Percentiles rank a stretch among this genome's conserved stretches.
Conservation (phyloP, 192 early-diverging fungal genomes). For the Podila verticillata region DNA sequence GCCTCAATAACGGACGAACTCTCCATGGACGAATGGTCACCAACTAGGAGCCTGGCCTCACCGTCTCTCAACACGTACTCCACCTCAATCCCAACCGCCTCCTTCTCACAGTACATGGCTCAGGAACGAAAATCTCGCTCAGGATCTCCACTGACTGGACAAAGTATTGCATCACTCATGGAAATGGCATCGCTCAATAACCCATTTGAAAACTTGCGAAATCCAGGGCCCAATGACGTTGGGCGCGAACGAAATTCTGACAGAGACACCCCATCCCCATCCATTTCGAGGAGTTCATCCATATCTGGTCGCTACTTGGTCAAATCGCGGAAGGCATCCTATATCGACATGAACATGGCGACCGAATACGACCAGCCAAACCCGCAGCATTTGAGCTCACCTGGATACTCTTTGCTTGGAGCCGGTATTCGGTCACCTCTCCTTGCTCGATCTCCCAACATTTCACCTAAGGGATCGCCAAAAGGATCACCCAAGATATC, state of each 20-base stretch:
- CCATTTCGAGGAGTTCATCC: conserved; percentile 43
- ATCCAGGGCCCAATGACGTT: conserved; percentile 35
- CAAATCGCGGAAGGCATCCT: conserved; percentile 47
- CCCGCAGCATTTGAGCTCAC: conserved; percentile 10
- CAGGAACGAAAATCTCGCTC: conserved; percentile 34
- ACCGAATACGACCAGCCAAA: conserved; percentile 25
- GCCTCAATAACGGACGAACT: conserved; percentile 49
- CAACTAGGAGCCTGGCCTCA: conserved; percentile 23
- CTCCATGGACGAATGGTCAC: conserved; percentile 43
- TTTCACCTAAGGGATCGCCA: conserved; percentile 42
- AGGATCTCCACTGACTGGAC: conserved; percentile 36
- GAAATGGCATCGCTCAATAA: conserved; percentile 36
- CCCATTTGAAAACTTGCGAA: conserved; percentile 44
- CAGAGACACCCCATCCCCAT: conserved; percentile 44
- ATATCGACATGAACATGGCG: conserved; percentile 41
- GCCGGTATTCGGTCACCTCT: conserved; percentile 33
- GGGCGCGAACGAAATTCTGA: conserved; percentile 38
- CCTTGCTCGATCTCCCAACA: conserved; percentile 44
- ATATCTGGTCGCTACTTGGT: conserved; percentile 46
- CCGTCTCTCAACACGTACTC: conserved; percentile 50
- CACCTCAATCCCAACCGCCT: conserved; percentile 50
- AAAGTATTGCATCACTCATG: conserved; percentile 48
- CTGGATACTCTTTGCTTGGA: conserved; percentile 22
- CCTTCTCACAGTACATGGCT: conserved; percentile 45
- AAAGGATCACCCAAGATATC: conserved; percentile 47